phyloP scores from a whole-genome alignment of 495 filamentous ascomycete species.

The Hypomontagnella submonticulosa region DNA sequence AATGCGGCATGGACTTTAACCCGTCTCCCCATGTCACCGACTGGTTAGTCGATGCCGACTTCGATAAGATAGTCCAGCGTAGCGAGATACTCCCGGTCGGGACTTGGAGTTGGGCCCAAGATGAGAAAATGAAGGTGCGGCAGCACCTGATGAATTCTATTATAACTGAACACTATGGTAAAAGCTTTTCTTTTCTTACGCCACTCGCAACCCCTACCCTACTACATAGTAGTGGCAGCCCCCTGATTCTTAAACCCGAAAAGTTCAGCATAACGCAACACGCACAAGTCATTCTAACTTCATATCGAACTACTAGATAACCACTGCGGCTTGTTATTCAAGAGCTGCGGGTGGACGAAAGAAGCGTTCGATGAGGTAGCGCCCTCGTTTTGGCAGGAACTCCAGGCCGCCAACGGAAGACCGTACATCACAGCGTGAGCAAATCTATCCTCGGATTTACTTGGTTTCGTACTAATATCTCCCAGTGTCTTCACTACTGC shows the following conservation, averaged over 20 bases:
- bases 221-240: neutral
- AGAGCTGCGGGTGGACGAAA: constrained; percentile 43
- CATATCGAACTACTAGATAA: constrained; percentile 25
- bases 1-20: constrained; percentile 53
- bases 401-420: constrained; percentile 17
- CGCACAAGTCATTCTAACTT: constrained; percentile 16
- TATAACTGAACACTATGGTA: constrained; percentile 41
- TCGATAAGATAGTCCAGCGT: constrained; percentile 63
- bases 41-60: constrained; percentile 64
- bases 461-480: constrained; percentile 3
- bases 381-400: constrained; percentile 38
- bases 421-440: constrained; percentile 47
- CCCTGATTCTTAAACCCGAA: neutral
- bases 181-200: constrained; percentile 2
- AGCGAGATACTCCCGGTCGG: constrained; percentile 47
- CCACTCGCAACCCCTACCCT: neutral
- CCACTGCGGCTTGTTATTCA: constrained; percentile 43
- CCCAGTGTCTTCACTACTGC: constrained; percentile 45
- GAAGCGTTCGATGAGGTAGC: constrained; percentile 37
- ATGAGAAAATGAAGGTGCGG: constrained; percentile 42
- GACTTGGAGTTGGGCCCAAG: constrained; percentile 47
- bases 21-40: constrained; percentile 50
- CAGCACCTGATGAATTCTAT: constrained; percentile 42
- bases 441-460: neutral
- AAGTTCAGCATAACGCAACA: too few species aligned